phyloP scores from a whole-genome alignment of 768 basidiomycete species.

The Ephemerocybe angulata region DNA sequence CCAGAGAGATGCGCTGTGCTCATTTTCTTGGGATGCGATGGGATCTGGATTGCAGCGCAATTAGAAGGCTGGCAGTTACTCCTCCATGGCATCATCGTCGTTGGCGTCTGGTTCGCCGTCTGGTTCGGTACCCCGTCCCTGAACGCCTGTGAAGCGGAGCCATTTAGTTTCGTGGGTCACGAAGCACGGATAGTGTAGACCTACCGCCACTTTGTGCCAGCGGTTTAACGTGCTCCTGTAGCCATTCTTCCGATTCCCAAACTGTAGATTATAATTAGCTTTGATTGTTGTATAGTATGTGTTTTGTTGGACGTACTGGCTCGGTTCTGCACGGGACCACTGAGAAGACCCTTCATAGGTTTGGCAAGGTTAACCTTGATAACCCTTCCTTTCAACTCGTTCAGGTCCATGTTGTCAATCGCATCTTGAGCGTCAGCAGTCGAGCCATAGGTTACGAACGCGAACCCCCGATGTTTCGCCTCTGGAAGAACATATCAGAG shows the following conservation, averaged over 20 bases:
- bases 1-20: too few relatives aligned
- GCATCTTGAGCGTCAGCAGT: constrained; percentile 89
- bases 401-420: constrained; percentile 98
- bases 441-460: constrained; percentile 83
- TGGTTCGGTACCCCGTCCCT: constrained; percentile 40
- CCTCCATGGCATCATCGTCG: constrained; percentile 63
- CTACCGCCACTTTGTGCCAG: constrained; percentile 70
- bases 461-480: constrained; percentile 88
- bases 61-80: constrained; percentile 30
- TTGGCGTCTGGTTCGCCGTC: constrained; percentile 30
- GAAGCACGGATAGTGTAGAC: constrained; percentile 15
- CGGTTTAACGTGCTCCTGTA: constrained; percentile 76
- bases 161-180: not conserved
- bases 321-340: constrained; percentile 69
- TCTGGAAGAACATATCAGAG: constrained; percentile 37
- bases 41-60: not conserved
- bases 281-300: not conserved
- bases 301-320: constrained; percentile 62
- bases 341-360: constrained; percentile 62
- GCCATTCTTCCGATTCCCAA: constrained; percentile 96
- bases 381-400: constrained; percentile 75
- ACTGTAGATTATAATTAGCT: constrained; percentile 44
- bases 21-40: not conserved
- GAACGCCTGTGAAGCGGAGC: constrained; percentile 40
- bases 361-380: constrained; percentile 83